Evolutionary conservation across 208 protist species (phyloP), one percentile per base, ranked within the genome.

Genomic region (Naegleria fowleri): DNA sequence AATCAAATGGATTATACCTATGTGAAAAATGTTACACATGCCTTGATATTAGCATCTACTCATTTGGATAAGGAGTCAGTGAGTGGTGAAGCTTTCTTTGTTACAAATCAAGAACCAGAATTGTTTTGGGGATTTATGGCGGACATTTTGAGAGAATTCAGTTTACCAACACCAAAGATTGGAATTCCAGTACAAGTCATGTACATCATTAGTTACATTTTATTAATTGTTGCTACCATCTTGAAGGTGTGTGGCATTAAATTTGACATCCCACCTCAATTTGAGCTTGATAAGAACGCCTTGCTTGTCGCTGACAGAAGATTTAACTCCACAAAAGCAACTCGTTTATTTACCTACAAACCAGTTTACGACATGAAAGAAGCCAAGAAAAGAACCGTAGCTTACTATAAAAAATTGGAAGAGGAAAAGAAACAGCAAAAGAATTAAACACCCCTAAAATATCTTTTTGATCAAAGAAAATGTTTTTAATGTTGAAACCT

Each of bases 1-100:
- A 93, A 93, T 67, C 5, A 92, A 29, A 90, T 91, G 22, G 91
- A 92, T 86, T 92, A 91, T 79, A 93, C 92, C 7, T 92, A 92
- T 91, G 92, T 91, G 22, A 41, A 59, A 29, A 93, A 93, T 48
- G 91, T 93, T 3, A 91, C 39, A 25, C 55, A 92, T n/a, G 41
- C 6, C 25, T 85, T 90, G 0, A 51, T 93, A 5, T 55, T 93
- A 15, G 92, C 92, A 7, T 76, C 84, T 25, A 89, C 91, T 41
- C 11, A 83, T n/a, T 33, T 86, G 7, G 83, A 51, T 29, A 84
- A 90, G 11, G 33, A 43, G 0, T 1, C 13, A 3, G 83, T 88
- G 15, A 75, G 25, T 83, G 91, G 48, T 38, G 90, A 93, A 91
- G 52, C 91, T 15, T 93, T 92, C 91, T 48, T 91, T 88, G 83